Evolutionary conservation across 2,329 filamentous ascomycete species (phyloP), one percentile per base, ranked within the genome.

Genomic region (Penicillium sp.): DNA sequence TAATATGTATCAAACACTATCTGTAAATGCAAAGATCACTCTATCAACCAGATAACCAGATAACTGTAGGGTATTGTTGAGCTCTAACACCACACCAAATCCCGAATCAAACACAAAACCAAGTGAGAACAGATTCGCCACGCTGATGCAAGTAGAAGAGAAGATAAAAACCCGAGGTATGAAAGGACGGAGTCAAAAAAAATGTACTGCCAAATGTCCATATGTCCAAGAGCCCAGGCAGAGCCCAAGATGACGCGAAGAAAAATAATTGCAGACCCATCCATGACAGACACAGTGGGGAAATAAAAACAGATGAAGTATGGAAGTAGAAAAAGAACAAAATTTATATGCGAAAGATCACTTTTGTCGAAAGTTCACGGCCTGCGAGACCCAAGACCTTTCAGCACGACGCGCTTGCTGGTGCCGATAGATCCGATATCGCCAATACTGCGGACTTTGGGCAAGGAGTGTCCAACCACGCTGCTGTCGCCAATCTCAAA

Each of bases 381-480:
- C 50, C 62, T 61, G 49, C 64, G 69, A 58, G 53, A 69, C 20
- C 61, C 69, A 38, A 77, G 63, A 16, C 74, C 73, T 34, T 68
- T 70, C 8, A 77, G 63, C 14, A 68, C 68, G 34, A 77, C 72
- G 8, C 75, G 71, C 57, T 70, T 71, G 58, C 72, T 76, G 10
- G 70, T 65, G 37, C 71, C 71, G 29, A 55, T 66, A 29, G 65
- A 64, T 3, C 72, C 66, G 39, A 77, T 73, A 53, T 77, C 75
- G 55, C 73, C 74, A 53, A 76, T 71, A 52, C 74, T 76, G 58
- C 69, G 62, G 40, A 67, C 66, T 53, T 72, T 73, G 1, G 70
- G 65, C 6, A 73, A 32, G 24, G 58, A 54, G 5, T 61, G 64
- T 8, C 54, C 46, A 24, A 13, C 11, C 18, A 35, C 29, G 24